phyloP scores from a whole-genome alignment of 2,329 filamentous ascomycete genomes.

The Neonectria magnoliae region DNA sequence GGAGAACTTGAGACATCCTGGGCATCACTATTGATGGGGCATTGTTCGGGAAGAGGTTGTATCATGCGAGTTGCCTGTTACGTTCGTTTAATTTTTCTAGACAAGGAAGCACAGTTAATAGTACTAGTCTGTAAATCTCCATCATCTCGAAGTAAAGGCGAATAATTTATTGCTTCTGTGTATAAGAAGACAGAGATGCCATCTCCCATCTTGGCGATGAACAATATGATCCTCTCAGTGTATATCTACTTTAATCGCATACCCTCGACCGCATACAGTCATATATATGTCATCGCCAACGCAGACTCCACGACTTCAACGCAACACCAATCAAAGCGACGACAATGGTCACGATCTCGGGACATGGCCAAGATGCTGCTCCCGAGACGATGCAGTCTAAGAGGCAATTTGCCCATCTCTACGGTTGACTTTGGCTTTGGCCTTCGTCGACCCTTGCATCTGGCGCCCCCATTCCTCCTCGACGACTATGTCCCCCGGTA shows the following conservation, averaged over 20 bases:
- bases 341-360: slow-evolving; percentile 35
- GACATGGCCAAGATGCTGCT: slow-evolving; percentile 24
- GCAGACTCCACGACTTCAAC: slow-evolving; percentile 7
- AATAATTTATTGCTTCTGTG: not conserved
- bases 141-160: not conserved
- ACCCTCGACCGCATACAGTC: not conserved
- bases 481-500: slow-evolving; percentile 80
- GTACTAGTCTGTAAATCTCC: not conserved
- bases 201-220: not conserved
- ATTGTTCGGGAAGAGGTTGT: not conserved
- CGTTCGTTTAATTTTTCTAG: not conserved
- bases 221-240: not conserved
- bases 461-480: slow-evolving; percentile 74
- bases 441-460: slow-evolving; percentile 53
- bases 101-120: not conserved
- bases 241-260: not conserved
- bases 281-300: not conserved
- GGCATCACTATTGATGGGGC: too few species aligned
- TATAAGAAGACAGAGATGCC: not conserved
- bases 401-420: slow-evolving; percentile 6
- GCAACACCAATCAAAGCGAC: slow-evolving; percentile 37
- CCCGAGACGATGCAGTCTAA: slow-evolving; percentile 15
- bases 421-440: not conserved
- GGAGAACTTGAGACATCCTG: too few species aligned
- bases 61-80: not conserved